These are phyloP conservation scores for Chalciporus sp. DNA, from an alignment of 1,284 basidiomycete genomes.

Conservation along the genomic window DNA sequence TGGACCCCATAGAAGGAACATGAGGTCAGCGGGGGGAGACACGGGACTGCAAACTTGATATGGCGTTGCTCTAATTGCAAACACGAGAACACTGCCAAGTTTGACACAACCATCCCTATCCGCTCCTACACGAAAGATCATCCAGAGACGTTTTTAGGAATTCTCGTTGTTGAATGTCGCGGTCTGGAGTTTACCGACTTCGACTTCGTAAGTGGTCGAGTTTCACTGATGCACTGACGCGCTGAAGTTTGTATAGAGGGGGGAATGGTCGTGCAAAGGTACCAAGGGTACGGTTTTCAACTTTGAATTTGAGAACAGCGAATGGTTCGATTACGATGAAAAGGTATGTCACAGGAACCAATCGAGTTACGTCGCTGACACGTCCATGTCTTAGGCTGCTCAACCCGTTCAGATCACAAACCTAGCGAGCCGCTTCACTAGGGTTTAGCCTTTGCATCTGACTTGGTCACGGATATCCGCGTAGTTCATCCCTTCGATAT, in stretches of 20 bases:
- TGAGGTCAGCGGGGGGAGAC: slow-evolving; percentile 62
- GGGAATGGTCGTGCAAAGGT: slow-evolving; percentile 73
- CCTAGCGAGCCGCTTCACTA: slow-evolving; percentile 63
- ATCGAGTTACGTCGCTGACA: not conserved
- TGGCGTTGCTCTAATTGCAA: slow-evolving; percentile 79
- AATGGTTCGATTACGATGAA: slow-evolving; percentile 85
- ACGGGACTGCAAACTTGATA: slow-evolving; percentile 72
- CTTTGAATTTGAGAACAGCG: slow-evolving; percentile 60
- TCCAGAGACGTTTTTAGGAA: slow-evolving; percentile 60
- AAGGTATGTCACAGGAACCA: slow-evolving; percentile 49
- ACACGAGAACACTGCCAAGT: slow-evolving; percentile 78
- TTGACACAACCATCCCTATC: slow-evolving; percentile 55
- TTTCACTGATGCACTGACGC: not conserved
- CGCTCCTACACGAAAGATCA: slow-evolving; percentile 57
- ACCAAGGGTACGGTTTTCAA: slow-evolving; percentile 59
- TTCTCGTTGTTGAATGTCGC: slow-evolving; percentile 73
- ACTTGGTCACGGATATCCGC: not conserved
- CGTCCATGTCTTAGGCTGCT: slow-evolving; percentile 45
- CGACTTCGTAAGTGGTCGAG: slow-evolving; percentile 53
- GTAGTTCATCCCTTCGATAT: not conserved
- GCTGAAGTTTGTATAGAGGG: slow-evolving; percentile 36
- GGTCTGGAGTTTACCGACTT: slow-evolving; percentile 78
- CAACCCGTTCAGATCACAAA: slow-evolving; percentile 67
- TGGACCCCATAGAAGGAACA: slow-evolving; percentile 54
- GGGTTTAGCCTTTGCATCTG: slow-evolving; percentile 44